Conservation (phyloP, 2,329 filamentous ascomycete species). For the Colletotrichum tropicale region DNA sequence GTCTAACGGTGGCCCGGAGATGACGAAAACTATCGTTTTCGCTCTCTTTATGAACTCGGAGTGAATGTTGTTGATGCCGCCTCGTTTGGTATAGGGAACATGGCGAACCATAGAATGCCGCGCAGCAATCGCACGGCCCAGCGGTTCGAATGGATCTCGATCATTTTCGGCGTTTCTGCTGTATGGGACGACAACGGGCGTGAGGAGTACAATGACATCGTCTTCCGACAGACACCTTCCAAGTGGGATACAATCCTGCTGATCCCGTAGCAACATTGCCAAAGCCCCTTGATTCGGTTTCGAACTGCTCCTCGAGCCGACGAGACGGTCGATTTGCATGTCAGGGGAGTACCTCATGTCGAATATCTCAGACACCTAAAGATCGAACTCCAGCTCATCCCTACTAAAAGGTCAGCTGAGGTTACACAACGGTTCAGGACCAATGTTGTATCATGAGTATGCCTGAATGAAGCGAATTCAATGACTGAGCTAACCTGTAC, state of each 20-base stretch:
- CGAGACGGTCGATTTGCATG: slow-evolving; percentile 6
- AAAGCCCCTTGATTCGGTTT: background rate
- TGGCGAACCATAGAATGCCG: slow-evolving; percentile 69
- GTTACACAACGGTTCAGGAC: background rate
- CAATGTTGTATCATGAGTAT: background rate
- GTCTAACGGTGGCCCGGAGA: slow-evolving; percentile 51
- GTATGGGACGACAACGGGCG: slow-evolving; percentile 57
- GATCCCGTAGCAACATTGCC: slow-evolving; percentile 43
- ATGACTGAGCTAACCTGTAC: background rate
- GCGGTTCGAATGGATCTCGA: slow-evolving; percentile 73
- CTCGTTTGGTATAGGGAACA: slow-evolving; percentile 70
- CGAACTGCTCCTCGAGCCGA: background rate
- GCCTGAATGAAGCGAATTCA: background rate
- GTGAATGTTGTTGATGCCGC: slow-evolving; percentile 69
- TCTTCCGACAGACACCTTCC: slow-evolving; percentile 48
- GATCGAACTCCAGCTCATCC: background rate
- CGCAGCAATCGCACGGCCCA: slow-evolving; percentile 67
- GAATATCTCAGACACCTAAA: background rate
- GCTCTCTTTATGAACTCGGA: slow-evolving; percentile 65
- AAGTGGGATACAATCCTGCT: slow-evolving; percentile 51
- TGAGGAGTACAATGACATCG: slow-evolving; percentile 65
- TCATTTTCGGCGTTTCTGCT: slow-evolving; percentile 43
- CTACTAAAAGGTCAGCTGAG: background rate
- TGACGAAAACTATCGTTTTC: slow-evolving; percentile 64
- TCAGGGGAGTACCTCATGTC: slow-evolving; percentile 11